Conservation (phyloP, 371 early-diverging fungal genomes). For the Conidiobolus incongruus region DNA sequence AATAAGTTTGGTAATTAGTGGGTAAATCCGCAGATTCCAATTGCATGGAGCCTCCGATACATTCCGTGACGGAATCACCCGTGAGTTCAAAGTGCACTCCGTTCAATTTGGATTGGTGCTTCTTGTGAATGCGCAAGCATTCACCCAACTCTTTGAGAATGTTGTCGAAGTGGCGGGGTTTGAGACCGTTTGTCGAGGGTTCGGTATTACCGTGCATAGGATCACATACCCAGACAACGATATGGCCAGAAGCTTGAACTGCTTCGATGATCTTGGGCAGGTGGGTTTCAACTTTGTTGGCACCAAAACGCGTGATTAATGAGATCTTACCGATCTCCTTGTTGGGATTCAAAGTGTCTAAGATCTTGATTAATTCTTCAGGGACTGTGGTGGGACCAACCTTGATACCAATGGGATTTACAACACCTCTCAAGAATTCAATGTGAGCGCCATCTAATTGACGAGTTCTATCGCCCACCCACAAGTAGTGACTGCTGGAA, state of each 20-base stretch:
- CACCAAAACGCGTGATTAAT: conserved; percentile 85
- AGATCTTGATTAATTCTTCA: conserved; percentile 48
- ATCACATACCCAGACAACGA: conserved; percentile 89
- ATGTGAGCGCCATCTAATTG: conserved; percentile 88
- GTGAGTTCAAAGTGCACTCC: conserved; percentile 93
- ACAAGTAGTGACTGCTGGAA: conserved; percentile 78
- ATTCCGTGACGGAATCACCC: conserved; percentile 83
- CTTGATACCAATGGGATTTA: conserved; percentile 91
- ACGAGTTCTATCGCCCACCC: conserved; percentile 95
- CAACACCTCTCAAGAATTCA: conserved; percentile 85
- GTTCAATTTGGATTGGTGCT: conserved; percentile 43
- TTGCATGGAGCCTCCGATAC: conserved; percentile 90
- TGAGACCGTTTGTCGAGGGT: conserved; percentile 52
- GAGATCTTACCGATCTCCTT: conserved; percentile 80
- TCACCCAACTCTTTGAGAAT: conserved; percentile 61
- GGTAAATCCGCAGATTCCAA: conserved; percentile 51
- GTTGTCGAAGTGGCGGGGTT: conserved; percentile 73
- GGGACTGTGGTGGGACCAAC: conserved; percentile 82
- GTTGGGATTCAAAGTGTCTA: conserved; percentile 69
- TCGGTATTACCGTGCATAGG: conserved; percentile 97
- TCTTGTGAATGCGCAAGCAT: conserved; percentile 63
- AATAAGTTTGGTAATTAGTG: conserved; percentile 82
- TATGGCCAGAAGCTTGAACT: conserved; percentile 58
- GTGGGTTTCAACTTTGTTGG: conserved; percentile 46
- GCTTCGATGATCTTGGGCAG: conserved; percentile 77